Conservation (phyloP, 2,329 filamentous ascomycete genomes). For the Aspergillus spinulosporus region DNA sequence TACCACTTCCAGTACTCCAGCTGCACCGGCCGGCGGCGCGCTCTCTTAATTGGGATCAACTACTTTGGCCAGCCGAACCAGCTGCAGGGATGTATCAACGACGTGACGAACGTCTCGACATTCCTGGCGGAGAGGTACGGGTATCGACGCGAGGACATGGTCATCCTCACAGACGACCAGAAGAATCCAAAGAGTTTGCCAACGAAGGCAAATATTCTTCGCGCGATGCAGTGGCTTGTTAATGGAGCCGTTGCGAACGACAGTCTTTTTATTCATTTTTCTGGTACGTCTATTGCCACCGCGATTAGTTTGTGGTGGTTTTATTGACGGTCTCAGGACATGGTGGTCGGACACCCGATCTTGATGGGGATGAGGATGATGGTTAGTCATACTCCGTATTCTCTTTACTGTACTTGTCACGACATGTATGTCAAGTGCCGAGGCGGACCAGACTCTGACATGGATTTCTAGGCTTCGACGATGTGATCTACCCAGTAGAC, state of each 20-base stretch:
- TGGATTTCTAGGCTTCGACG: conserved; percentile 57
- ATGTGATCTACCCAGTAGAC: conserved; percentile 77
- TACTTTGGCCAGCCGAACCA: conserved; percentile 91
- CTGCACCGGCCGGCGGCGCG: conserved; percentile 84
- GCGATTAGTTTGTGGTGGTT: not conserved
- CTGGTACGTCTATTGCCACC: conserved; percentile 57
- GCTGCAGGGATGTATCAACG: conserved; percentile 90
- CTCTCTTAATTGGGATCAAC: conserved; percentile 90
- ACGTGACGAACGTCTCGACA: conserved; percentile 92
- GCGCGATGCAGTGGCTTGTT: conserved; percentile 98
- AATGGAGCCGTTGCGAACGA: conserved; percentile 91
- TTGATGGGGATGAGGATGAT: conserved; percentile 75
- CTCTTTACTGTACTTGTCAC: not conserved
- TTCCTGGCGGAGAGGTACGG: conserved; percentile 84
- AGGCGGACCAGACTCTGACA: too few species aligned
- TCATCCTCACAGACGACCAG: conserved; percentile 92
- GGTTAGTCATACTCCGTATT: conserved; percentile 32
- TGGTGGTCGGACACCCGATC: conserved; percentile 71
- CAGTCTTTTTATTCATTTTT: conserved; percentile 96
- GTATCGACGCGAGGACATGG: conserved; percentile 95
- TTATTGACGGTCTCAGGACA: conserved; percentile 54
- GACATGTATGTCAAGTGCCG: too few species aligned
- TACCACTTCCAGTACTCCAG: conserved; percentile 93
- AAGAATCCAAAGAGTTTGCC: conserved; percentile 96
- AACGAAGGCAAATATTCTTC: conserved; percentile 88